These are phyloP conservation scores for Penicillium goetzii DNA, from an alignment of 495 filamentous ascomycete genomes.

Conservation along the genomic window DNA sequence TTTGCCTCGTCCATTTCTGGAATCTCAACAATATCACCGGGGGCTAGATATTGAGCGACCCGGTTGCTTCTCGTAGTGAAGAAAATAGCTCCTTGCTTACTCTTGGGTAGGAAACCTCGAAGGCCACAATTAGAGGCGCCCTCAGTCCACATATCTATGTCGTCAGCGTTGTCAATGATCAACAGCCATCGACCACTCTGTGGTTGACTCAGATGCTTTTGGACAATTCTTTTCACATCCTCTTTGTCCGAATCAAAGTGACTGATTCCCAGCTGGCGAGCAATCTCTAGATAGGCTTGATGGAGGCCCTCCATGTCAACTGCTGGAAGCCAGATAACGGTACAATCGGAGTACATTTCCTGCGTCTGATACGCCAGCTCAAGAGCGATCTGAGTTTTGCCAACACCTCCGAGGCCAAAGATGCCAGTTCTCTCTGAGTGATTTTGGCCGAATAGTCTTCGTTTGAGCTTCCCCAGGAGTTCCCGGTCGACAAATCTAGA, in stretches of 20 bases:
- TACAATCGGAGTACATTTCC: conserved; percentile 41
- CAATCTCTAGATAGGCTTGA: conserved; percentile 50
- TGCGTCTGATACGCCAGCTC: conserved; percentile 47
- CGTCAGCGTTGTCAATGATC: conserved; percentile 48
- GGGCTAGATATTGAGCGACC: conserved; percentile 31
- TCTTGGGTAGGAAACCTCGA: conserved; percentile 32
- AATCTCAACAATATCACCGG: conserved; percentile 27
- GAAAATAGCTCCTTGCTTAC: conserved; percentile 36
- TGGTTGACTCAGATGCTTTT: conserved; percentile 32
- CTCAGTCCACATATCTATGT: conserved; percentile 36
- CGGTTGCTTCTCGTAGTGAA: conserved; percentile 43
- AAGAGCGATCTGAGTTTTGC: conserved; percentile 58
- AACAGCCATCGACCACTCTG: conserved; percentile 41
- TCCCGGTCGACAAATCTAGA: conserved; percentile 33
- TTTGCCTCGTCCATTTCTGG: conserved; percentile 32
- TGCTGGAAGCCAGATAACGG: conserved; percentile 55
- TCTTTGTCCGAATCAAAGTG: not conserved
- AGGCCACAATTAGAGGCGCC: not conserved
- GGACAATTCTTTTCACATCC: conserved; percentile 28
- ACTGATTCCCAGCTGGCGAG: conserved; percentile 23
- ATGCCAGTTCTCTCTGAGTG: conserved; percentile 31
- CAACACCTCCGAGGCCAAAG: conserved; percentile 51
- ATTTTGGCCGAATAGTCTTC: conserved; percentile 1
- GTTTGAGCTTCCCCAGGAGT: conserved; percentile 22
- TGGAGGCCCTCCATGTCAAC: conserved; percentile 45